Conservation (phyloP, 2,329 filamentous ascomycete species). For the Cordyceps fumosorosea region DNA sequence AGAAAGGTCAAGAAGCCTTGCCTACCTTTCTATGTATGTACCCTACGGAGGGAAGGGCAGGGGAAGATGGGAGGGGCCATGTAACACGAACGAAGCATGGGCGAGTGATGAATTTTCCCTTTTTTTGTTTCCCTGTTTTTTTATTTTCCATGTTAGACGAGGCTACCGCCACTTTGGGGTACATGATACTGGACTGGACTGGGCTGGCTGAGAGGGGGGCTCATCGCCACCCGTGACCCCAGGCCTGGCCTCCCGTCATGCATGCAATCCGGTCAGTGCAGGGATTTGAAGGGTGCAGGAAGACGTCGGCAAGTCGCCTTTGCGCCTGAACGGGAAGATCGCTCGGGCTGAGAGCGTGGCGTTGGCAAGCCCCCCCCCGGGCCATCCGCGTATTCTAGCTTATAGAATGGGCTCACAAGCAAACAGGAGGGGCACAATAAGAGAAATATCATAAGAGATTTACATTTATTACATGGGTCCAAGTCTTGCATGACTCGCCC, state of each 20-base stretch:
- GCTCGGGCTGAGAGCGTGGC: no score
- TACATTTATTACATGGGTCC: background rate
- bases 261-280: background rate
- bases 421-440: no score
- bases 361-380: no score
- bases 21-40: background rate
- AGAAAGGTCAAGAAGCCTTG: background rate
- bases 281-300: background rate
- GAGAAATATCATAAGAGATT: no score
- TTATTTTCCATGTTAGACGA: background rate
- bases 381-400: no score
- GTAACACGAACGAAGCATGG: background rate
- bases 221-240: background rate
- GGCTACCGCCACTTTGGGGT: background rate
- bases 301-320: no score
- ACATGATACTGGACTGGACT: background rate
- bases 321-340: no score
- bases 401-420: no score
- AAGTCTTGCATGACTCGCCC: background rate
- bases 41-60: background rate
- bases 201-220: background rate
- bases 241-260: constrained; percentile 3
- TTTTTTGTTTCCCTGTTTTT: background rate
- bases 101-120: background rate
- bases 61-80: background rate